Evolutionary conservation across 1,284 basidiomycete genomes (phyloP).

Genomic region (Ganoderma sp.): DNA sequence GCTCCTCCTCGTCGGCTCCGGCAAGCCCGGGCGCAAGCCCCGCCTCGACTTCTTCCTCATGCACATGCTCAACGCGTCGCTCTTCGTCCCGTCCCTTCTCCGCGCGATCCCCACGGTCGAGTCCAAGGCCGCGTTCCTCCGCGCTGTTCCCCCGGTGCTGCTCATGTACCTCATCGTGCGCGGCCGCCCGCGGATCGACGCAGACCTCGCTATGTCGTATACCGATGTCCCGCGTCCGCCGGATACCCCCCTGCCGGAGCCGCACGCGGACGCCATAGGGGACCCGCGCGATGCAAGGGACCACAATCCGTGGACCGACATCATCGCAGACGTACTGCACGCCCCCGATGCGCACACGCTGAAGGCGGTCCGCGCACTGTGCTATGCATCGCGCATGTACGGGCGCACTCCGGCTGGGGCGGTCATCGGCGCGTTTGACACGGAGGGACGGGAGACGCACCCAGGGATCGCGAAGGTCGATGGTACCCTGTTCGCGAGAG

Average conservation of each 20-base stretch:
- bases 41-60: slow-evolving; percentile 76
- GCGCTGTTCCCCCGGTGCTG: slow-evolving; percentile 51
- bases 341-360: slow-evolving; percentile 66
- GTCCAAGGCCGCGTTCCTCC: slow-evolving; percentile 55
- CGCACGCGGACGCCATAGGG: slow-evolving; percentile 44
- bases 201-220: slow-evolving; percentile 60
- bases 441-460: slow-evolving; percentile 47
- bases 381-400: slow-evolving; percentile 56
- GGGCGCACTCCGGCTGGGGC: slow-evolving; percentile 51
- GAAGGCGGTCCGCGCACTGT: slow-evolving; percentile 64
- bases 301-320: slow-evolving; percentile 64
- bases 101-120: slow-evolving; percentile 43
- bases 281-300: slow-evolving; percentile 44
- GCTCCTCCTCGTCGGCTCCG: slow-evolving; percentile 59
- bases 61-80: slow-evolving; percentile 67
- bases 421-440: slow-evolving; percentile 52
- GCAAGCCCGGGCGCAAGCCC: slow-evolving; percentile 54
- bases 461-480: slow-evolving; percentile 56
- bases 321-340: slow-evolving; percentile 59
- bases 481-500: slow-evolving; percentile 67
- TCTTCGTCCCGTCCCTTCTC: slow-evolving; percentile 63
- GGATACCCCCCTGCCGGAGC: slow-evolving; percentile 16
- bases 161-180: slow-evolving; percentile 55
- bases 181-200: slow-evolving; percentile 64
- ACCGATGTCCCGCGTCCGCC: slow-evolving; percentile 50